A percentile compares a stretch with the other conserved stretches of the same genome.
Conservation (phyloP, 768 basidiomycete species). For the Pisolithus orientalis region DNA sequence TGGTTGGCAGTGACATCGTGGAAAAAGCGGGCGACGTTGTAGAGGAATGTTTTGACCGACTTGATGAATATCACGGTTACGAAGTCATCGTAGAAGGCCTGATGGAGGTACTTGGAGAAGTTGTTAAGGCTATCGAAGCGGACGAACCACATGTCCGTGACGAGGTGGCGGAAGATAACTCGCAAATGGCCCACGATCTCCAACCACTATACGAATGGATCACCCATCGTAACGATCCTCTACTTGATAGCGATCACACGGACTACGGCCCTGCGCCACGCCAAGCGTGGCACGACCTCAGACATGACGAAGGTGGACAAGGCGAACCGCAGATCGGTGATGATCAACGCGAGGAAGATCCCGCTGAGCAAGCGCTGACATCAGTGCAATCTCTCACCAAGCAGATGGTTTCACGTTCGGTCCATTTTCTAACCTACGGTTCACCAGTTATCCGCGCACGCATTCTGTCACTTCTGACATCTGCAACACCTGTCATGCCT, state of each 20-base stretch:
- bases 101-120: constrained; percentile 79
- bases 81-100: constrained; percentile 79
- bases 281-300: constrained; percentile 45
- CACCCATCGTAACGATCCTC: constrained; percentile 34
- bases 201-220: constrained; percentile 64
- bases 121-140: constrained; percentile 69
- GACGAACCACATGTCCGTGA: constrained; percentile 35
- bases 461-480: constrained; percentile 68
- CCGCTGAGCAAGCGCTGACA: constrained; percentile 47
- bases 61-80: constrained; percentile 96
- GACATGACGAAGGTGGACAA: constrained; percentile 16
- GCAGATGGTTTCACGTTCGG: constrained; percentile 80
- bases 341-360: constrained; percentile 10
- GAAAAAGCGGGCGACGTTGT: constrained; percentile 90
- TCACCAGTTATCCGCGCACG: constrained; percentile 82
- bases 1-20: constrained; percentile 84
- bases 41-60: constrained; percentile 93
- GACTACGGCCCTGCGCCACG: constrained; percentile 58
- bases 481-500: constrained; percentile 65
- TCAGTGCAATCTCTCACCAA: constrained; percentile 70
- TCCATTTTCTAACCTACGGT: constrained; percentile 87
- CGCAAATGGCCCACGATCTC: constrained; percentile 31
- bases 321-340: constrained; percentile 10
- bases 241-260: constrained; percentile 33
- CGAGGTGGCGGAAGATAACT: constrained; percentile 15